Conservation (phyloP, 345 rosid species). For the Salix purpurea region DNA sequence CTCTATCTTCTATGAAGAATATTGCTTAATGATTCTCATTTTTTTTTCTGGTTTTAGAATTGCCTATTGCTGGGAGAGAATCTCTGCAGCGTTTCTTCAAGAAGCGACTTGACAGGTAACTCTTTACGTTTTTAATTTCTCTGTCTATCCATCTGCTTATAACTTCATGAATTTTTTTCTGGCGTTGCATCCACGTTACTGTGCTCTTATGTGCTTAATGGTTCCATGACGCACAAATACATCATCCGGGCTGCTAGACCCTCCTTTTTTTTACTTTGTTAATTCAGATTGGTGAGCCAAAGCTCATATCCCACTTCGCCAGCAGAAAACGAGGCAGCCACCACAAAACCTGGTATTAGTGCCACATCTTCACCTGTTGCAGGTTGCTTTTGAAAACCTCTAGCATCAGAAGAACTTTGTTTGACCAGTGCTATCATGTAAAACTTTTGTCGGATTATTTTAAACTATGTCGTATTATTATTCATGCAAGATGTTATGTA, state of each 20-base stretch:
- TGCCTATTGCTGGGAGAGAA: slow-evolving; percentile 83
- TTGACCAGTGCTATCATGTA: slow-evolving; percentile 18
- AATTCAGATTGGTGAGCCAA: slow-evolving; percentile 67
- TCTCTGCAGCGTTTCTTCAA: slow-evolving; percentile 89
- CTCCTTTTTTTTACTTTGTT: neutral
- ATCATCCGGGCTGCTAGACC: neutral
- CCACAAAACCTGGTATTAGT: slow-evolving; percentile 23
- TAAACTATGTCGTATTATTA: neutral
- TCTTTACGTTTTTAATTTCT: neutral
- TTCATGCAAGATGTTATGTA: too few species aligned
- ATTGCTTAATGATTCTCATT: slow-evolving; percentile 1
- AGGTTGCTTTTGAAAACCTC: slow-evolving; percentile 32
- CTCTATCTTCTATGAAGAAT: neutral
- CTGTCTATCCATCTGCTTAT: neutral
- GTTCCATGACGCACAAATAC: neutral
- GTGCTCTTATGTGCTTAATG: neutral
- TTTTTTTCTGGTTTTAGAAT: slow-evolving; percentile 38
- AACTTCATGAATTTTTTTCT: too few species aligned
- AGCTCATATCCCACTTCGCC: slow-evolving; percentile 54
- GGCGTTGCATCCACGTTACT: neutral
- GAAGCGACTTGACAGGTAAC: slow-evolving; percentile 86
- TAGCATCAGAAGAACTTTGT: slow-evolving; percentile 5
- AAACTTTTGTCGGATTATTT: neutral
- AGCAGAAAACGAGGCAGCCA: slow-evolving; percentile 31
- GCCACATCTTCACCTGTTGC: slow-evolving; percentile 29